phyloP scores from a whole-genome alignment of 1,284 basidiomycete genomes.

The Trametes hirsuta region DNA sequence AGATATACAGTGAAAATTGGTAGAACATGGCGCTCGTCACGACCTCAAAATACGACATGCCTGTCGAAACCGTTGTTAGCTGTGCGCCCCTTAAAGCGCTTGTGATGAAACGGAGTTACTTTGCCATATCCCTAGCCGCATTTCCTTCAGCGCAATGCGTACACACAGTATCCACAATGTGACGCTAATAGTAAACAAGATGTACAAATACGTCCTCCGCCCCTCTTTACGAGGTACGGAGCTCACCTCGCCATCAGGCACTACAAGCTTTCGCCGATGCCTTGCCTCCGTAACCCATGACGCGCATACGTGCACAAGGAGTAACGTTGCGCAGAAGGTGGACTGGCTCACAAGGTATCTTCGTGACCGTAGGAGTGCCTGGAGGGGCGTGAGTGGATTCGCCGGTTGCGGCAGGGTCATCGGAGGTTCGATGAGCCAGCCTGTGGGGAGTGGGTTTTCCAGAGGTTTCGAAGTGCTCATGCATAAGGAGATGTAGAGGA shows the following conservation, averaged over 20 bases:
- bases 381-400: conserved; percentile 47
- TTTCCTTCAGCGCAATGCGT: conserved; percentile 48
- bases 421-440: conserved; percentile 82
- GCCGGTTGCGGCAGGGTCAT: conserved; percentile 44
- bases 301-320: conserved; percentile 76
- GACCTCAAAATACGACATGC: conserved; percentile 82
- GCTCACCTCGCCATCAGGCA: conserved; percentile 65
- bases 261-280: conserved; percentile 44
- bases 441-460: conserved; percentile 46
- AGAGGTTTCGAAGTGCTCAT: conserved; percentile 27
- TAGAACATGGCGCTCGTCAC: conserved; percentile 80
- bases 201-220: conserved; percentile 61
- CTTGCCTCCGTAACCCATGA: conserved; percentile 74
- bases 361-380: conserved; percentile 73
- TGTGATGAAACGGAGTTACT: conserved; percentile 43
- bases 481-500: conserved; percentile 57
- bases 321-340: conserved; percentile 77
- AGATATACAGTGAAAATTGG: conserved; percentile 90
- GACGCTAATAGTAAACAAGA: conserved; percentile 60
- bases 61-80: conserved; percentile 41
- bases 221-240: conserved; percentile 79
- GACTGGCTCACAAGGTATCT: conserved; percentile 78
- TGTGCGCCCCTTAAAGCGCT: neutral
- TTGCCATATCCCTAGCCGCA: conserved; percentile 64
- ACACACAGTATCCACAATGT: conserved; percentile 51